Base-by-base conservation (phyloP, 163 green algal genomes). In the Volvox carteri region DNA sequence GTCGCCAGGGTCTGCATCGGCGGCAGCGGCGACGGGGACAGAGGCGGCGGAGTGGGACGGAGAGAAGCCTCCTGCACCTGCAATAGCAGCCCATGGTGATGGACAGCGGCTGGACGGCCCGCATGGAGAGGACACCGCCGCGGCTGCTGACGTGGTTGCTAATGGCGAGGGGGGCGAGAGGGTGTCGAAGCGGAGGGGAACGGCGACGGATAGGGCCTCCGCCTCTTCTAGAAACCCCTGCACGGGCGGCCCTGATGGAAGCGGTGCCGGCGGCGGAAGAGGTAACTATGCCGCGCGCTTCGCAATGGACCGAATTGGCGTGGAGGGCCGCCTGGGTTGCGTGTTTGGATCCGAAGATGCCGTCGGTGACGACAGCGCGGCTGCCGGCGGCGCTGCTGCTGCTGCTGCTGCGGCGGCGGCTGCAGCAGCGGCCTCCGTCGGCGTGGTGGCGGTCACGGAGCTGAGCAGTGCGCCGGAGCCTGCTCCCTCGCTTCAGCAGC, bases 401-500 rank as follows among this genome's bases (percentile, higher is more conserved):
- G n/a, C n/a, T n/a, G n/a, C n/a, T n/a, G n/a, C n/a, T n/a, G n/a
- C n/a, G n/a, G n/a, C n/a, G n/a, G n/a, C n/a, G n/a, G 58, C 2
- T 35, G 70, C 35, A 8, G 48, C 76, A 18, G 50, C 35, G 35
- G 37, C 77, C 39, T 28, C 65, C 3, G 83, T 74, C 2, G 83
- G 33, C 9, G 6, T 74, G 68, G 19, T 81, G 68, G 4, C 54
- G 83, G 25, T 88, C 30, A 37, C 35, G 50, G 83, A 88, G 68
- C 83, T 87, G 19, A 73, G 62, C 62, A 70, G 48, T 11, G 83
- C 83, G 3, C 68, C 83, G 14, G 35, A 1, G 12, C 35, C 50
- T 2, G 68, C 68, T 25, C 35, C 67, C 4, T 54, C 83, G 37
- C 37, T 88, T 44, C 83, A 88, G 83, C 50, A 48, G 37, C 83